Evolutionary conservation across 2,329 filamentous ascomycete genomes (phyloP).

Genomic region (Bipolaris bicolor): DNA sequence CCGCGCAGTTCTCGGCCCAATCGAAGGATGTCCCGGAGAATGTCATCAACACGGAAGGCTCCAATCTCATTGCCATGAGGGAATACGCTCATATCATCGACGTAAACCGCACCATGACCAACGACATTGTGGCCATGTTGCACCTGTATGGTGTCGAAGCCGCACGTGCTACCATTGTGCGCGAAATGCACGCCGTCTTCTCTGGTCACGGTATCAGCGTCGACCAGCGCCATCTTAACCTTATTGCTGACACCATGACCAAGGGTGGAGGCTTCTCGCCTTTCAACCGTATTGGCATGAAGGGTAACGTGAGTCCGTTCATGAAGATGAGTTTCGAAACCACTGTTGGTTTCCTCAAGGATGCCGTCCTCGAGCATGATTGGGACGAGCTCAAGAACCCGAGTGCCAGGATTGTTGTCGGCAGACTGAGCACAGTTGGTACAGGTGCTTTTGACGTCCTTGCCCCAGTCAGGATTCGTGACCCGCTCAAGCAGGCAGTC

Average conservation of each 20-base stretch:
- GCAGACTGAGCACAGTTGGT: constrained; percentile 79
- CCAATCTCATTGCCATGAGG: constrained; percentile 91
- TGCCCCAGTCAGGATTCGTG: constrained; percentile 37
- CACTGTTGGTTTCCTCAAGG: constrained; percentile 89
- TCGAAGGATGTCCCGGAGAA: constrained; percentile 51
- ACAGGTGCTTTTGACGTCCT: constrained; percentile 93
- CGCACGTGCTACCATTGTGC: constrained; percentile 82
- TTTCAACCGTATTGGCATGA: constrained; percentile 90
- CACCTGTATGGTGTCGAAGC: constrained; percentile 91
- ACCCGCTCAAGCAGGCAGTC: constrained; percentile 33
- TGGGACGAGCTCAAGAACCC: constrained; percentile 87
- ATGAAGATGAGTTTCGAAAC: constrained; percentile 99
- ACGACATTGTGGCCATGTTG: constrained; percentile 88
- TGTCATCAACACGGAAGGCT: constrained; percentile 76
- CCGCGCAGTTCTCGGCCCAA: constrained; percentile 67
- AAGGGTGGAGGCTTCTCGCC: constrained; percentile 84
- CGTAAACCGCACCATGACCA: constrained; percentile 84
- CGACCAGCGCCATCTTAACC: constrained; percentile 87
- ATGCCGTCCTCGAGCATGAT: constrained; percentile 88
- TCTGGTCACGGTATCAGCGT: constrained; percentile 88
- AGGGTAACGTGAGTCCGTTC: constrained; percentile 84
- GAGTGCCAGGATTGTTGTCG: constrained; percentile 86
- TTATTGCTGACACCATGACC: constrained; percentile 99
- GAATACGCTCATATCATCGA: constrained; percentile 85
- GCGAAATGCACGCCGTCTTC: constrained; percentile 86